These are phyloP conservation scores for Aureobasidium sp. DNA, from an alignment of 2,329 filamentous ascomycete species.

Conservation along the genomic window DNA sequence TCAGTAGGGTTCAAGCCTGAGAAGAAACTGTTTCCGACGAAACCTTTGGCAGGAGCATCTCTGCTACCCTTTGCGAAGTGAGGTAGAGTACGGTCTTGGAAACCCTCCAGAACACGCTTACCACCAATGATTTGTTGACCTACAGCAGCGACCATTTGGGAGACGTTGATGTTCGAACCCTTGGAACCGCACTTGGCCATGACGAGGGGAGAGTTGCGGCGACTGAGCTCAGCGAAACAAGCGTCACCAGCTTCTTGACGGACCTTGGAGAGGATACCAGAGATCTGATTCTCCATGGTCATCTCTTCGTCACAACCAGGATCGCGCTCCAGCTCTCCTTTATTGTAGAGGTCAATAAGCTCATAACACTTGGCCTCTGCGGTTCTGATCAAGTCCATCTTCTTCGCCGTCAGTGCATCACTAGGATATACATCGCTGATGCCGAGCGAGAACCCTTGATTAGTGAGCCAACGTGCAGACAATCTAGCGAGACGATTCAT, in stretches of 20 bases:
- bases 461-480: constrained; percentile 79
- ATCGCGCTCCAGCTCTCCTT: constrained; percentile 74
- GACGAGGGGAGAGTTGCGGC: constrained; percentile 84
- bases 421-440: constrained; percentile 91
- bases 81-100: constrained; percentile 88
- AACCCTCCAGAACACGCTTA: constrained; percentile 87
- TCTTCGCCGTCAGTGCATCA: constrained; percentile 60
- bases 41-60: constrained; percentile 91
- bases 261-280: constrained; percentile 85
- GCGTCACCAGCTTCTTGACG: constrained; percentile 84
- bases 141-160: constrained; percentile 96
- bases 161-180: constrained; percentile 95
- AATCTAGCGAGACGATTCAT: constrained; percentile 94
- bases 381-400: constrained; percentile 65
- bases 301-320: constrained; percentile 86
- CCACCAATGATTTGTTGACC: constrained; percentile 97
- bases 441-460: constrained; percentile 92
- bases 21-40: constrained; percentile 96
- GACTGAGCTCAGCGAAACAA: constrained; percentile 83
- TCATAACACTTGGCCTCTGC: constrained; percentile 77
- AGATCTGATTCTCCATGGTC: constrained; percentile 84
- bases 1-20: constrained; percentile 83
- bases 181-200: constrained; percentile 98
- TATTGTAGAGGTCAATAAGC: constrained; percentile 74
- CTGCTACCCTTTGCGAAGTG: constrained; percentile 92